Conservation (phyloP, 768 basidiomycete genomes). For the Boletus patriciae region DNA sequence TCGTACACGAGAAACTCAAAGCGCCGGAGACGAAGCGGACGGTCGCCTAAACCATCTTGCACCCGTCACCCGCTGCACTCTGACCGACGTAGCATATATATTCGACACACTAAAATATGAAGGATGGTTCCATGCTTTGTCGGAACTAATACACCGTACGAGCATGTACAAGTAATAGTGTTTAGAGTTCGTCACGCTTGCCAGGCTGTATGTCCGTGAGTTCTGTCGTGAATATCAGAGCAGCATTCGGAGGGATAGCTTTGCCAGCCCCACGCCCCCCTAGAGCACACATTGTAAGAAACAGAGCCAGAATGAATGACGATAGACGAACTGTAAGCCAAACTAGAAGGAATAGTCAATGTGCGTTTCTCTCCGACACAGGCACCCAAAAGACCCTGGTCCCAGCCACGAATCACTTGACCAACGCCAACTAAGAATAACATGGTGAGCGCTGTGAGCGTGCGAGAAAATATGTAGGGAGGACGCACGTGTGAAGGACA, state of each 20-base stretch:
- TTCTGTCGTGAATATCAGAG: constrained; percentile 86
- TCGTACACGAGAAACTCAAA: constrained; percentile 76
- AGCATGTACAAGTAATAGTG: neutral
- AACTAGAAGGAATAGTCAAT: constrained; percentile 76
- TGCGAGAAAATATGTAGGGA: too few species aligned
- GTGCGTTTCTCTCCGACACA: constrained; percentile 86
- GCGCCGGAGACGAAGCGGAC: constrained; percentile 35
- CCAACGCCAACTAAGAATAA: constrained; percentile 61
- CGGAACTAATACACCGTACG: neutral
- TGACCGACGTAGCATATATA: too few species aligned
- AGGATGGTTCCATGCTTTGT: neutral
- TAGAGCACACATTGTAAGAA: constrained; percentile 27
- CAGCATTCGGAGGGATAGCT: constrained; percentile 76
- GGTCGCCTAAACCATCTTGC: constrained; percentile 5
- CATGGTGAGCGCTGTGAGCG: constrained; percentile 1
- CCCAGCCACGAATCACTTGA: constrained; percentile 87
- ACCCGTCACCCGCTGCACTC: neutral
- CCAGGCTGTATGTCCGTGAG: constrained; percentile 59
- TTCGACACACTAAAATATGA: neutral
- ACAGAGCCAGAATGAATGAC: neutral
- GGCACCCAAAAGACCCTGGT: constrained; percentile 79
- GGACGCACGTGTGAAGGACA: too few species aligned
- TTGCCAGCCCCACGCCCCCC: constrained; percentile 73
- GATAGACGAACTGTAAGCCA: constrained; percentile 75
- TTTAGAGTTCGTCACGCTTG: constrained; percentile 56